Conservation (phyloP, 306 rosid genomes). For the Citrullus colocynthis region DNA sequence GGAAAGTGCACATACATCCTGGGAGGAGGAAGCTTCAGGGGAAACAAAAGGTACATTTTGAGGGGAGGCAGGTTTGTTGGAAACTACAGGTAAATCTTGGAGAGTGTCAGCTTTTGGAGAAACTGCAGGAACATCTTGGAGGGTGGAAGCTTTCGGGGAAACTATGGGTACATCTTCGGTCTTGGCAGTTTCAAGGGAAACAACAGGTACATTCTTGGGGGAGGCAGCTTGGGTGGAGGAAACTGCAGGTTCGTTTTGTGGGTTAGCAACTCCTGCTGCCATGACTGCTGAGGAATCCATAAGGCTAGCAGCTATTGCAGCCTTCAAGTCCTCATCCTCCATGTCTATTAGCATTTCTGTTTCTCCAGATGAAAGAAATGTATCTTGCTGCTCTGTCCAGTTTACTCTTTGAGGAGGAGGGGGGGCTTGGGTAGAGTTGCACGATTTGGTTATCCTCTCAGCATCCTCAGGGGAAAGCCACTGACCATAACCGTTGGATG, state of each 20-base stretch:
- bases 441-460: conserved; percentile 81
- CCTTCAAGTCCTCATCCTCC: conserved; percentile 86
- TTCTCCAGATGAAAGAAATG: conserved; percentile 33
- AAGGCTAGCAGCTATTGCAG: conserved; percentile 88
- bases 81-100: background rate
- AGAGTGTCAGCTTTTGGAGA: background rate
- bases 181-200: background rate
- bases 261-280: background rate
- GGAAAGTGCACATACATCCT: background rate
- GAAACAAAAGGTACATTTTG: background rate
- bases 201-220: background rate
- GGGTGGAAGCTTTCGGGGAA: background rate
- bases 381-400: conserved; percentile 20
- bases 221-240: conserved; percentile 3
- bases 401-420: conserved; percentile 17
- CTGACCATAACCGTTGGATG: conserved; percentile 88
- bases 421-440: conserved; percentile 48
- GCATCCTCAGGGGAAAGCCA: conserved; percentile 97
- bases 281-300: conserved; percentile 43
- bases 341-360: conserved; percentile 39
- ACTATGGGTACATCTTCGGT: background rate
- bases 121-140: background rate
- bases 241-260: conserved; percentile 5
- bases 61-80: background rate
- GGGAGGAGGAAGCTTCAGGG: conserved; percentile 3